Evolutionary conservation across 371 early-diverging fungal genomes (phyloP), one percentile per base, ranked within the genome.

Genomic region (Spraguea lophii): DNA sequence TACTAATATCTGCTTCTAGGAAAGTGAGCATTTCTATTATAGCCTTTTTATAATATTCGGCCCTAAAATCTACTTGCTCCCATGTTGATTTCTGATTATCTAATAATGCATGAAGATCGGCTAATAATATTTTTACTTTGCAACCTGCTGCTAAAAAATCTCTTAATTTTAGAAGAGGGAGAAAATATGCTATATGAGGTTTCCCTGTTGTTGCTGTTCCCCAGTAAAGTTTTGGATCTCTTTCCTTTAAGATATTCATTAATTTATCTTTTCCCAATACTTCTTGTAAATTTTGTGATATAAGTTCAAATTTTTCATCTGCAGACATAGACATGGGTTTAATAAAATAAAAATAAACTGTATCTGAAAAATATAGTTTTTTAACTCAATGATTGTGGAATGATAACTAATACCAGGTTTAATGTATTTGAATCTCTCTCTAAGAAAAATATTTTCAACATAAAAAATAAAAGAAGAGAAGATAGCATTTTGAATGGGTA

Each of bases 71-170:
- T 16, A 94, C 80, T 39, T 84, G 80, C 48, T 90, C 88, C 64
- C 88, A 76, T 19, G 90, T 87, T 21, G 94, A 87, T 72, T 97
- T 94, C 76, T 88, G 77, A 78, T 94, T 97, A 73, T 97, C 98
- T 42, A 97, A 78, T 72, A 85, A 89, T 37, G 88, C 98, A 70
- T 97, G 95, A 50, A 97, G 76, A 71, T 97, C 90, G 26, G 98
- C 98, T 45, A 97, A 71, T 45, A 97, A 74, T 50, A 97, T 72
- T 17, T 77, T 91, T 36, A 97, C 85, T 78, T 83, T 73, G 71
- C 84, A 87, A 30, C 86, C 91, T 44, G 94, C 94, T 55, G 75
- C 61, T 50, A 93, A 74, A 69, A 89, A 91, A 73, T 97, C 98
- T 20, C 86, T 87, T 66, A 97, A 78, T 76, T 97, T 97, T 54